A percentile compares a stretch with the other conserved stretches of the same genome.
Conservation (phyloP, 345 rosid genomes). For the Sisymbrium altissimum region DNA sequence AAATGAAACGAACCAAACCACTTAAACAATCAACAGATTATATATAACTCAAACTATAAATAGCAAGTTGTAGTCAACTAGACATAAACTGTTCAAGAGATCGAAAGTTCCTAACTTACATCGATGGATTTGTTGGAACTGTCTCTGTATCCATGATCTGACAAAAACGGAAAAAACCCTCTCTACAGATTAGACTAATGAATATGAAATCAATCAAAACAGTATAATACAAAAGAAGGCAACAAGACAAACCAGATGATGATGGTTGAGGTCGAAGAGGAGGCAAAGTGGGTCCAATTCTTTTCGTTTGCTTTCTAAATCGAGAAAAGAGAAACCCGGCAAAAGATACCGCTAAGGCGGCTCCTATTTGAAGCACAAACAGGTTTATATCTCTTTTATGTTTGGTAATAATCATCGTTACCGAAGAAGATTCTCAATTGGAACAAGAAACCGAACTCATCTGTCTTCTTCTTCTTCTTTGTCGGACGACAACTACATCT, state of each 20-base stretch:
- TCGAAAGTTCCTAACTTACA: slow-evolving; percentile 3
- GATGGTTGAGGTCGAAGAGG: slow-evolving; percentile 19
- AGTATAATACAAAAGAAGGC: neutral
- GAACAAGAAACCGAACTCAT: neutral
- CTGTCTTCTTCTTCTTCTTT: neutral
- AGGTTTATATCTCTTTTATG: slow-evolving; percentile 53
- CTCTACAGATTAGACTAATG: neutral
- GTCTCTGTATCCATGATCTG: slow-evolving; percentile 36
- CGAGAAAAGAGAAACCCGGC: slow-evolving; percentile 73
- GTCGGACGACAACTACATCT: slow-evolving; percentile 1
- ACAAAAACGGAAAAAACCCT: neutral
- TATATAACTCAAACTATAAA: slow-evolving; percentile 9
- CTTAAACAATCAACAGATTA: neutral
- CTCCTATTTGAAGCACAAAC: slow-evolving; percentile 58
- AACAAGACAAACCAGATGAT: slow-evolving; percentile 19
- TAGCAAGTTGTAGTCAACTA: slow-evolving; percentile 5
- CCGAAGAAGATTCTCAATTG: neutral
- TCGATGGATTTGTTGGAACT: neutral
- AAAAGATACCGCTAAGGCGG: slow-evolving; percentile 63
- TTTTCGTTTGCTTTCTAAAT: slow-evolving; percentile 32
- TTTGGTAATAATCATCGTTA: slow-evolving; percentile 32
- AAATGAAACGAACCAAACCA: neutral
- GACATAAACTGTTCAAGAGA: neutral
- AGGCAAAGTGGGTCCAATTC: slow-evolving; percentile 38
- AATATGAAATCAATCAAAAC: neutral